Conservation (phyloP, 805 yeast genomes). For the Peterozyma xylosa region DNA sequence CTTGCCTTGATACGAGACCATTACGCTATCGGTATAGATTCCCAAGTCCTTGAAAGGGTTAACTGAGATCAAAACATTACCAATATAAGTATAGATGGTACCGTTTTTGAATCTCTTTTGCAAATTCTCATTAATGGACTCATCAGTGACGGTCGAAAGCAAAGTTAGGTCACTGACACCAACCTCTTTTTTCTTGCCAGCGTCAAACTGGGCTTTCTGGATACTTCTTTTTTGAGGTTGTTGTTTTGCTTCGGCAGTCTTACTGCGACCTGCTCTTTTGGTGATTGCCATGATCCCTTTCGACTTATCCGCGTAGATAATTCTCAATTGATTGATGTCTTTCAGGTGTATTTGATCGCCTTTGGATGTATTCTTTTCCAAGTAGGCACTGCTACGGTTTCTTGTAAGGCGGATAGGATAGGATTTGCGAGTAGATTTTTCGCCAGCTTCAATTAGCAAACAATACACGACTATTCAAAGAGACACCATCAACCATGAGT, state of each 20-base stretch:
- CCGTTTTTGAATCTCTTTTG: slow-evolving; percentile 85
- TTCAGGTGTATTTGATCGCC: no score
- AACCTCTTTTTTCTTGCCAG: slow-evolving; percentile 88
- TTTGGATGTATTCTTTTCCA: no score
- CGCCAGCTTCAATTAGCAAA: no score
- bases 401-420: no score
- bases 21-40: slow-evolving; percentile 75
- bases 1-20: slow-evolving; percentile 78
- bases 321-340: no score
- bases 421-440: no score
- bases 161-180: slow-evolving; percentile 95
- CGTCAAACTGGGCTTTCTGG: slow-evolving; percentile 86
- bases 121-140: slow-evolving; percentile 85
- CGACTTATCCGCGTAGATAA: no score
- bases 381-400: no score
- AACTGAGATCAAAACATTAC: slow-evolving; percentile 90
- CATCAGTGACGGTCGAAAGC: slow-evolving; percentile 82
- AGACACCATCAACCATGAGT: no score
- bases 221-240: slow-evolving; percentile 56
- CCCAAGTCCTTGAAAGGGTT: slow-evolving; percentile 97
- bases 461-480: no score
- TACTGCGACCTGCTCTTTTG: slow-evolving; percentile 64
- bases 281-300: slow-evolving; percentile 57
- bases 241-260: slow-evolving; percentile 34
- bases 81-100: slow-evolving; percentile 86